Evolutionary conservation across 2,329 filamentous ascomycete species (phyloP), one percentile per base, ranked within the genome.

Genomic region (Claviceps digitariae): DNA sequence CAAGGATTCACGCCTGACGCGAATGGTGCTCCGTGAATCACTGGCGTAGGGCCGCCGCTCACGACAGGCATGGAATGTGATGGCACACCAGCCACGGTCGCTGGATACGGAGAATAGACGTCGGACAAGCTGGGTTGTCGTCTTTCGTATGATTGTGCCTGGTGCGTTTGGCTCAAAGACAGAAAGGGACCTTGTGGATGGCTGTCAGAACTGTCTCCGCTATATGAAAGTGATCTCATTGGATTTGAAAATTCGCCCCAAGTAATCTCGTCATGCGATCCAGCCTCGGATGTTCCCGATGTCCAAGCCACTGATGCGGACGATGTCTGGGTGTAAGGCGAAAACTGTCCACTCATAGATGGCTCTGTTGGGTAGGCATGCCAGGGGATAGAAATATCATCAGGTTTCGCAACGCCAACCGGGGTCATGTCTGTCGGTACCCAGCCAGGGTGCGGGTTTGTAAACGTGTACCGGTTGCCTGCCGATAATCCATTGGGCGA

Each of bases 321-420:
- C 1, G 66, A 65, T 44, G 72, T 68, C 23, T 71, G 68, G 6
- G 70, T 66, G 59, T 77, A 80, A 1, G 75, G 70, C 5, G 76
- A 74, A 55, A 75, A 76, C 2, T 72, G 73, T 0, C 75, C 68
- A 3, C 73, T 73, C 36, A 78, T 67, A 10, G 76, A 72, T 8
- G 77, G 73, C 43, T 77, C 76, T 44, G 74, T 68, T 10, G 74
- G 62, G 58, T 75, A 78, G 7, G 70, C 63, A 55, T 72, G 67
- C 79, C 78, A 82, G 13, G 69, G 66, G 10, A 68, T 57, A 54
- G 66, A 71, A 55, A 74, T 57, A 27, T 75, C 73, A 41, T 66
- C 66, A 9, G 71, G 61, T 54, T 74, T 75, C 13, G 72, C 67
- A n/a, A 62, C 57, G 20, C 69, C 61, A 55, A 61, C 66, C 13